Base-by-base conservation (phyloP, 306 rosid species). In the Fragaria ananassa region DNA sequence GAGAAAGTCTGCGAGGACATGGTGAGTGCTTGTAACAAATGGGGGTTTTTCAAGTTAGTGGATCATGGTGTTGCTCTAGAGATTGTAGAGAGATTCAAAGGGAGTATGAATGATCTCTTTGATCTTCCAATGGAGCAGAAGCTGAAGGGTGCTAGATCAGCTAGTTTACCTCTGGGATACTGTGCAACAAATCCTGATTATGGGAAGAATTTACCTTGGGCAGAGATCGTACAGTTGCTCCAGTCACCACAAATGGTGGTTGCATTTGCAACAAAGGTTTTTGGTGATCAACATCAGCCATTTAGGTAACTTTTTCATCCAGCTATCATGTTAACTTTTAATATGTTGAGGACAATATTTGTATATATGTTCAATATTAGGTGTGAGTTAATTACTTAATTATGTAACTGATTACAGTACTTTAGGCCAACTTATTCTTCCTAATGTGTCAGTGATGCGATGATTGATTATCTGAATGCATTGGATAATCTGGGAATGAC, bases 111-210 rank as follows among this genome's bases (percentile, higher is more conserved):
- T 57, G 68, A n/a, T 18, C 68, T 73, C 0, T 73, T 57, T 58
- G 56, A 73, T 58, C 68, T 73, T 25, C 68, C 77, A 41, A 58
- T 74, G 68, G 68, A 74, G 27, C 44, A 58, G 68, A 74, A 74
- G 45, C 13, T 74, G 77, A 42, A 74, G 68, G 77, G 77, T 74
- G 56, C 19, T 44, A 72, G 27, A 72, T 56, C 76, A 72, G 2
- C 76, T 56, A 72, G 21, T 4, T 37, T 71, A 4, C 76, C 76
- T 1, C 13, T 72, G 53, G 76, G 76, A 21, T 72, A 72, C 76
- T 37, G 67, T 72, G 76, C 76, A 64, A 56, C 67, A 6, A 72
- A 72, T 19, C 76, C 67, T 54, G 76, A 72, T 72, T 72, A 72
- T 72, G 76, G 50, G 42, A 72, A 56, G 25, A 72, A 72, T 51